Conservation (phyloP, 2,329 filamentous ascomycete species). For the Alternaria incomplexa region DNA sequence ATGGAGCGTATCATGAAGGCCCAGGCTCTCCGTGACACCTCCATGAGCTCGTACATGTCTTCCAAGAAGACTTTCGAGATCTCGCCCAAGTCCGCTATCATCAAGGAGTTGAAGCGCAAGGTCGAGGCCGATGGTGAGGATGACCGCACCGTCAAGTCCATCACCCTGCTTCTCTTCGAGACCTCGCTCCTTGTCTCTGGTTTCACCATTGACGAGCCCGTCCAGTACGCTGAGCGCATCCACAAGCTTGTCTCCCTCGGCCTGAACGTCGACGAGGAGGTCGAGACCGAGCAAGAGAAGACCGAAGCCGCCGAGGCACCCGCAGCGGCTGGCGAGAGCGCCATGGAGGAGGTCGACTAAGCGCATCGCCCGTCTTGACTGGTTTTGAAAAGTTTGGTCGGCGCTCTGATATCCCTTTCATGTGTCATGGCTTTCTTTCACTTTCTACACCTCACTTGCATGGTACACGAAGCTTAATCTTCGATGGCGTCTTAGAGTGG, state of each 20-base stretch:
- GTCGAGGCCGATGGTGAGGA: conserved; percentile 96
- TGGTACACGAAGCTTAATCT: conserved; percentile 37
- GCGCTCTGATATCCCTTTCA: conserved; percentile 49
- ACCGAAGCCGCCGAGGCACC: conserved; percentile 62
- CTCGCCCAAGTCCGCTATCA: conserved; percentile 96
- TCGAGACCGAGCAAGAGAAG: conserved; percentile 70
- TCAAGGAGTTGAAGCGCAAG: conserved; percentile 99
- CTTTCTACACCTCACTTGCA: conserved; percentile 42
- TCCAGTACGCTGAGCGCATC: conserved; percentile 97
- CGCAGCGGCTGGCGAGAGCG: conserved; percentile 78
- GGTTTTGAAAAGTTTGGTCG: conserved; percentile 46
- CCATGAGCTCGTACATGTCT: conserved; percentile 99
- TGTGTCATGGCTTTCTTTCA: conserved; percentile 47
- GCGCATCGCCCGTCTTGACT: conserved; percentile 29
- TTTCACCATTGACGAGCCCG: conserved; percentile 99
- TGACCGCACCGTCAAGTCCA: conserved; percentile 98
- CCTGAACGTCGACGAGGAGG: conserved; percentile 94
- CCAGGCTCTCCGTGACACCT: conserved; percentile 98
- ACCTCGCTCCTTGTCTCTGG: conserved; percentile 97
- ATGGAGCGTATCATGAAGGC: conserved; percentile 99
- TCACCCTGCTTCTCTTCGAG: conserved; percentile 98
- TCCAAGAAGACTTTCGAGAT: conserved; percentile 99
- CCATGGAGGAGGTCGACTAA: conserved; percentile 99
- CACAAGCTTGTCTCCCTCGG: conserved; percentile 99
- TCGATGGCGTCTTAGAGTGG: conserved; percentile 45